Evolutionary conservation across 106 monocot species (phyloP).

Genomic region (Dendrobium catenatum): DNA sequence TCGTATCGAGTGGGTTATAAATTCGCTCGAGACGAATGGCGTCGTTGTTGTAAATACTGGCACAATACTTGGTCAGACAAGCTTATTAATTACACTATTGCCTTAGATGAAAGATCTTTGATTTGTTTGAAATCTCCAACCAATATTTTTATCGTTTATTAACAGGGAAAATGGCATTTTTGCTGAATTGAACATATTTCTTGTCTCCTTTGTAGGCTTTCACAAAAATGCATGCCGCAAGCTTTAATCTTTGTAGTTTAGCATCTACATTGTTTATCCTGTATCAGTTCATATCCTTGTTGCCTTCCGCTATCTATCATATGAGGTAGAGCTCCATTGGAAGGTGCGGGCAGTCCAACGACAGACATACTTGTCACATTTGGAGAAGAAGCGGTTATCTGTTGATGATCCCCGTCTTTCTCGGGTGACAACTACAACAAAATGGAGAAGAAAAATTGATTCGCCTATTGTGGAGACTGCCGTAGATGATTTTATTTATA

Average conservation of each 20-base stretch:
- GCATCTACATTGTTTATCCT: constrained; percentile 14
- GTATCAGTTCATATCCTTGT: constrained; percentile 76
- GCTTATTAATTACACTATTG: background rate
- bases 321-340: constrained; percentile 80
- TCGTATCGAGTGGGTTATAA: too few relatives aligned
- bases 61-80: background rate
- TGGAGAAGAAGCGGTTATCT: constrained; percentile 61
- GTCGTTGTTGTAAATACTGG: too few relatives aligned
- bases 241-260: too few relatives aligned
- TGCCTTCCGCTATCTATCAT: constrained; percentile 69
- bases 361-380: constrained; percentile 57
- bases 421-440: constrained; percentile 32
- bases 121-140: too few relatives aligned
- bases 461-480: constrained; percentile 79
- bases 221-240: too few relatives aligned
- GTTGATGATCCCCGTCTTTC: constrained; percentile 57
- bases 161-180: too few relatives aligned
- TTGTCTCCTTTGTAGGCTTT: too few relatives aligned
- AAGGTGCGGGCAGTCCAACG: constrained; percentile 32
- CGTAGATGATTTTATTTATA: constrained; percentile 65
- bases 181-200: too few relatives aligned
- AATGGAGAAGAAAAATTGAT: constrained; percentile 74
- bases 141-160: too few relatives aligned
- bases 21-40: too few relatives aligned
- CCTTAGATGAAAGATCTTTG: too few relatives aligned